Conservation (phyloP, 177 flowering plant genomes). For the Vitis hybrid region DNA sequence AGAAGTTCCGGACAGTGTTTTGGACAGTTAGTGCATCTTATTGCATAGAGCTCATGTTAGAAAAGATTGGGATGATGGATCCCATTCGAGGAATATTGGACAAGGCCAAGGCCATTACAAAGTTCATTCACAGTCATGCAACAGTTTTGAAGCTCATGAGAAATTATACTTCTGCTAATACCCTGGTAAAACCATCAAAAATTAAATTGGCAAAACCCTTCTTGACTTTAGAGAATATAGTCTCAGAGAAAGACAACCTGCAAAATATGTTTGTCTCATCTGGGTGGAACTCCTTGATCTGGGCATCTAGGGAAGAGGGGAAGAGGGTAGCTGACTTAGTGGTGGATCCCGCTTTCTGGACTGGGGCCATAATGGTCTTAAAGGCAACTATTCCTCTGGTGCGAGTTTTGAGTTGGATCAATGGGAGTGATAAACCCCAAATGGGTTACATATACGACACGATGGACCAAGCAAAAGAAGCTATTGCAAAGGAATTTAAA, state of each 20-base stretch:
- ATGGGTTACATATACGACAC: constrained; percentile 53
- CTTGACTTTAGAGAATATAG: constrained; percentile 39
- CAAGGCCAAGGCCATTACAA: constrained; percentile 37
- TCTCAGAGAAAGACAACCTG: constrained; percentile 28
- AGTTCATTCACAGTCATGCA: constrained; percentile 35
- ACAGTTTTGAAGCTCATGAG: constrained; percentile 28
- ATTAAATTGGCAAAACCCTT: constrained; percentile 25
- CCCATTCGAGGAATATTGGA: constrained; percentile 16
- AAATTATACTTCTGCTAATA: constrained; percentile 17
- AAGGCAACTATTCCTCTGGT: constrained; percentile 45
- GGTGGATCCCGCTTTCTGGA: constrained; percentile 39
- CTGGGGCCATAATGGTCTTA: constrained; percentile 24
- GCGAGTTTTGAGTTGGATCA: constrained; percentile 24
- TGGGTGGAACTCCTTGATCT: constrained; percentile 26
- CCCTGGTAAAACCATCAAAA: constrained; percentile 32
- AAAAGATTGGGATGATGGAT: constrained; percentile 27
- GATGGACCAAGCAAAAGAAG: constrained; percentile 56
- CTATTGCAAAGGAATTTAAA: constrained; percentile 29
- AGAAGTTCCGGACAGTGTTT: constrained; percentile 33
- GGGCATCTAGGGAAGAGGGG: constrained; percentile 33
- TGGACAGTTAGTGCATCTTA: constrained; percentile 46
- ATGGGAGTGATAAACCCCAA: constrained; percentile 24
- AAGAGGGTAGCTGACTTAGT: constrained; percentile 32
- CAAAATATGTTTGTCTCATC: constrained; percentile 31
- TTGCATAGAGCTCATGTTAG: constrained; percentile 47